Percentiles rank a stretch among this genome's conserved stretches.
phyloP scores from a whole-genome alignment of 345 rosid species.

The Durio zibethinus region DNA sequence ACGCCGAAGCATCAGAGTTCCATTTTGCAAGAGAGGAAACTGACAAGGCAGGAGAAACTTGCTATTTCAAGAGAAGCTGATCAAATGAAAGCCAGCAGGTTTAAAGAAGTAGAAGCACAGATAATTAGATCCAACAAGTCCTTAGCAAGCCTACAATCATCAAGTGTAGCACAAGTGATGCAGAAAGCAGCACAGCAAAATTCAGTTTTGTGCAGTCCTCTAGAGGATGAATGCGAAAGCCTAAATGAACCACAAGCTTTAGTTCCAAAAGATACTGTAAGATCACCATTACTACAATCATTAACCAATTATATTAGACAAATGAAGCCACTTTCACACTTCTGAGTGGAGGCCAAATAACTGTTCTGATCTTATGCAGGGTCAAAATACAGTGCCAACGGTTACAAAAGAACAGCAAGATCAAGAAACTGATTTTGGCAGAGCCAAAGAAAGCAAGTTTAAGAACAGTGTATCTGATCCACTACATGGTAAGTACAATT shows the following conservation, averaged over 20 bases:
- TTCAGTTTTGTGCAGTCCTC: conserved; percentile 22
- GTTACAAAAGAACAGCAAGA: conserved; percentile 31
- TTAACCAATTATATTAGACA: not conserved
- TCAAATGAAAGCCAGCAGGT: conserved; percentile 23
- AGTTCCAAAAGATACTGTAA: conserved; percentile 44
- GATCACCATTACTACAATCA: conserved; percentile 19
- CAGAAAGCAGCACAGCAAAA: conserved; percentile 34
- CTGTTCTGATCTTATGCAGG: conserved; percentile 27
- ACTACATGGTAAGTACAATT: conserved; percentile 25
- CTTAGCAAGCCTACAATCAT: conserved; percentile 26
- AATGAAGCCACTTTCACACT: conserved; percentile 1
- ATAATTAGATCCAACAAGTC: conserved; percentile 22
- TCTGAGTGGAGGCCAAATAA: conserved; percentile 8
- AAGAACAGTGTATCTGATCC: conserved; percentile 20
- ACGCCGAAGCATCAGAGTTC: conserved; percentile 32
- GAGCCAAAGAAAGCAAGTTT: conserved; percentile 11
- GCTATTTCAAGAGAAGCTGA: conserved; percentile 26
- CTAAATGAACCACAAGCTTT: conserved; percentile 28
- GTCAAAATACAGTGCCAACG: conserved; percentile 23
- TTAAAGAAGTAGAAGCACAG: conserved; percentile 32
- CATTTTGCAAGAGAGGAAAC: conserved; percentile 34
- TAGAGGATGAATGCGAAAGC: conserved; percentile 24
- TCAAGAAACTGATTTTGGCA: conserved; percentile 15
- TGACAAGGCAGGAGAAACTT: conserved; percentile 30
- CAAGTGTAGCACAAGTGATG: conserved; percentile 19